phyloP scores from a whole-genome alignment of 805 yeast genomes.

The Schizosaccharomyces octosporus region DNA sequence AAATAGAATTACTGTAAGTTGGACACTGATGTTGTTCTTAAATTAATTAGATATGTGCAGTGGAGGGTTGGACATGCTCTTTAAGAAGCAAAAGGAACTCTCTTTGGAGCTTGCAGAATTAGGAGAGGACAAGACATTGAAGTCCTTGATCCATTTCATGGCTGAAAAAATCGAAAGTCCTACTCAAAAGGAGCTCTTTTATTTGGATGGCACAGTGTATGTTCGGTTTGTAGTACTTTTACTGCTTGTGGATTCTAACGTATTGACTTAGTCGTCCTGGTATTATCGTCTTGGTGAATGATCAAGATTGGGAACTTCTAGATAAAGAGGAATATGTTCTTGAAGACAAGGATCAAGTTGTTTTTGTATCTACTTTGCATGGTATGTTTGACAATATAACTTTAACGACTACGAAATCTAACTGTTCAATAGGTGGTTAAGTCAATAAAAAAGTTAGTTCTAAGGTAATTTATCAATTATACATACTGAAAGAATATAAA shows the following conservation, averaged over 20 bases:
- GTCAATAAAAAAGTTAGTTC: background rate
- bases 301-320: conserved; percentile 1
- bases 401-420: no score
- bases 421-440: background rate
- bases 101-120: background rate
- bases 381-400: background rate
- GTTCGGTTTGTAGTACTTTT: background rate
- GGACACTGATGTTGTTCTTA: background rate
- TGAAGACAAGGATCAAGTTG: background rate
- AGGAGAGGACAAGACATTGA: background rate
- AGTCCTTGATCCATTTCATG: background rate
- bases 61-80: background rate
- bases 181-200: background rate
- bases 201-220: background rate
- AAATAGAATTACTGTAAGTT: background rate
- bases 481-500: no score
- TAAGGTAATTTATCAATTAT: no score
- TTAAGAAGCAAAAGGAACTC: background rate
- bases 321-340: background rate
- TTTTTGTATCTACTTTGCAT: background rate
- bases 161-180: background rate
- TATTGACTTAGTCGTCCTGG: background rate
- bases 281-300: background rate
- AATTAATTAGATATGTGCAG: background rate
- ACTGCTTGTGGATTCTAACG: no score